phyloP scores from a whole-genome alignment of 257 asterid species.

The Petunia secreta region DNA sequence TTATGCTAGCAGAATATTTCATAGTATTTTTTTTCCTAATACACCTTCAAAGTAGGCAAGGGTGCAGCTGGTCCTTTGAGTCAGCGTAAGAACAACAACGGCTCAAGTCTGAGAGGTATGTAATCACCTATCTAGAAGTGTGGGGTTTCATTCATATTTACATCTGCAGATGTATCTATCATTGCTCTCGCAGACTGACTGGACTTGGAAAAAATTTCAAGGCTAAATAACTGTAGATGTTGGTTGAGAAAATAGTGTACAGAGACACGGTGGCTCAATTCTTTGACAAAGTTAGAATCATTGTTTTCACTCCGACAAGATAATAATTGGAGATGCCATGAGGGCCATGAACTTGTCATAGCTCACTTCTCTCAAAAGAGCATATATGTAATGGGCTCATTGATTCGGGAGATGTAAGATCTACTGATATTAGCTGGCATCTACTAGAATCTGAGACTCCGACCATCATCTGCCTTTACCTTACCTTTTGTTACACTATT shows the following conservation, averaged over 20 bases:
- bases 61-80: neutral
- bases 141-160: neutral
- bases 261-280: neutral
- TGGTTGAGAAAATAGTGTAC: neutral
- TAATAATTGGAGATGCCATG: neutral
- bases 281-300: neutral
- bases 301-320: neutral
- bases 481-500: neutral
- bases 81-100: neutral
- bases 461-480: neutral
- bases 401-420: constrained; percentile 17
- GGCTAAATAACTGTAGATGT: neutral
- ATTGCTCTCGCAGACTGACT: neutral
- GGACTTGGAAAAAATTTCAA: neutral
- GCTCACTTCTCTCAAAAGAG: neutral
- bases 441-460: neutral
- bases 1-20: neutral
- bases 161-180: neutral
- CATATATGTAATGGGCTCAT: neutral
- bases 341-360: neutral
- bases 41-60: neutral
- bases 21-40: neutral
- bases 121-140: neutral
- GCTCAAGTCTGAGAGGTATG: neutral
- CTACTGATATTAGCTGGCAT: constrained; percentile 8